Conservation (phyloP, 2,329 filamentous ascomycete genomes). For the Arthroderma sp. region DNA sequence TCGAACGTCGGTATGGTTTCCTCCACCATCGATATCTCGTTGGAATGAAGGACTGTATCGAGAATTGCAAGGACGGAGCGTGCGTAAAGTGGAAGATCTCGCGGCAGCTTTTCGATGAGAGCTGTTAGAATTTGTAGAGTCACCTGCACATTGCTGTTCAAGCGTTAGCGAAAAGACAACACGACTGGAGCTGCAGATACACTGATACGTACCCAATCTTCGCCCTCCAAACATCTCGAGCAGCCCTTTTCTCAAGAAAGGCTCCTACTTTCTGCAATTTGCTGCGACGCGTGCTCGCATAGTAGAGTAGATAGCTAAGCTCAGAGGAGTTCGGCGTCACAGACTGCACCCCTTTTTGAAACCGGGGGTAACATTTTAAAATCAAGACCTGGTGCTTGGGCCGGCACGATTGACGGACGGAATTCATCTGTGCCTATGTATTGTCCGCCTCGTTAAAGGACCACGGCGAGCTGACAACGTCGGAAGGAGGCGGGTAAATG, state of each 20-base stretch:
- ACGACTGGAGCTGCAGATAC: slow-evolving; percentile 1
- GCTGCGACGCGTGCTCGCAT: slow-evolving; percentile 82
- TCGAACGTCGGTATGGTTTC: slow-evolving; percentile 77
- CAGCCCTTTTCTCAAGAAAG: slow-evolving; percentile 89
- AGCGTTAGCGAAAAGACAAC: slow-evolving; percentile 2
- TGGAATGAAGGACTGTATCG: slow-evolving; percentile 66
- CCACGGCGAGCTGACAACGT: no score
- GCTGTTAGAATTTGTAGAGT: slow-evolving; percentile 85
- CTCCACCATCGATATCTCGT: slow-evolving; percentile 85
- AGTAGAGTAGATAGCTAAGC: slow-evolving; percentile 92
- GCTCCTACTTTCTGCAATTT: slow-evolving; percentile 93
- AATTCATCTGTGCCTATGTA: slow-evolving; percentile 32
- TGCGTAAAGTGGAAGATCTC: slow-evolving; percentile 81
- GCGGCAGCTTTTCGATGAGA: slow-evolving; percentile 82
- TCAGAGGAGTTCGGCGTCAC: slow-evolving; percentile 95
- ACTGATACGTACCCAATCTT: slow-evolving; percentile 61
- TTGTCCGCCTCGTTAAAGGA: no score
- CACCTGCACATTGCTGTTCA: slow-evolving; percentile 70
- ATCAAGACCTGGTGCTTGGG: slow-evolving; percentile 96
- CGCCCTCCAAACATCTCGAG: slow-evolving; percentile 77
- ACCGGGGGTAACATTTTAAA: slow-evolving; percentile 89
- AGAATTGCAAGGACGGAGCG: slow-evolving; percentile 74
- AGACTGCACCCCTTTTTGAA: slow-evolving; percentile 79
- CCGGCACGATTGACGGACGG: slow-evolving; percentile 51
- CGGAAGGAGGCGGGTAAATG: no score